Conservation (phyloP, 768 basidiomycete genomes). For the Kwoniella dendrophila region DNA sequence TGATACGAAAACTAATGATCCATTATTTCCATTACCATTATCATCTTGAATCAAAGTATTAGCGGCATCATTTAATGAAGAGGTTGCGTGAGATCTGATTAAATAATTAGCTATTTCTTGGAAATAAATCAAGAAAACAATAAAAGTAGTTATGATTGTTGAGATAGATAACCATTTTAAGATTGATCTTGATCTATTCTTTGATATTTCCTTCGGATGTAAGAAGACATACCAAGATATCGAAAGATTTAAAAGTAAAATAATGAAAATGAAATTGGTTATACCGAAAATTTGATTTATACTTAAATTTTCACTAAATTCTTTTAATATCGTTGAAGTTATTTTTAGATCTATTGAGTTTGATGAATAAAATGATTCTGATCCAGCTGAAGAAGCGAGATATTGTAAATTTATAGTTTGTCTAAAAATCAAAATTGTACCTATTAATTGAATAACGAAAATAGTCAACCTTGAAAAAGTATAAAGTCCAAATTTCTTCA, state of each 20-base stretch:
- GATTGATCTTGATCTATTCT: neutral
- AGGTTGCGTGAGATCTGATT: neutral
- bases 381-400: neutral
- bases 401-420: constrained; percentile 18
- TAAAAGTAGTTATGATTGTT: constrained; percentile 1
- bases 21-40: neutral
- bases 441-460: constrained; percentile 10
- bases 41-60: no score
- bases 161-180: constrained; percentile 15
- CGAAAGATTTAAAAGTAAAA: constrained; percentile 11
- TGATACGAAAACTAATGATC: neutral
- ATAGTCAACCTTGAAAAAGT: neutral
- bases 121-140: constrained; percentile 14
- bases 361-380: constrained; percentile 7
- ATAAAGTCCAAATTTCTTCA: neutral
- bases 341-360: neutral
- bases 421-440: constrained; percentile 12
- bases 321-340: neutral
- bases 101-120: constrained; percentile 10
- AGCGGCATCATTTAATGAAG: no score
- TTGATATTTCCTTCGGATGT: neutral
- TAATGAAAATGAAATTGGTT: constrained; percentile 16
- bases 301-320: neutral
- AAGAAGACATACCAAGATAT: constrained; percentile 17
- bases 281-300: constrained; percentile 6